Conservation (phyloP, 805 yeast genomes). For the Saturnispora hagleri region DNA sequence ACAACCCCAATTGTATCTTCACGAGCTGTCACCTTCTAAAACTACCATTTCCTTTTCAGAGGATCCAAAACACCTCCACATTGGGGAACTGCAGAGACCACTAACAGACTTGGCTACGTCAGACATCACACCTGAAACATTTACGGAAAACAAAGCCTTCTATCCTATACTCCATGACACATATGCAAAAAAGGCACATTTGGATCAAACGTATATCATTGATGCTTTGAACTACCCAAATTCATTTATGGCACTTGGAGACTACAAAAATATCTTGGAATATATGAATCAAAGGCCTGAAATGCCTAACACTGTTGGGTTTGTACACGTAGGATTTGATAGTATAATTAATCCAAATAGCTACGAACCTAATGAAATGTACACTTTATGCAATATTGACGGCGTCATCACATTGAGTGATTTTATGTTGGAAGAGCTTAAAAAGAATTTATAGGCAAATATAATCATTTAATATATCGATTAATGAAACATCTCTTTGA, state of each 20-base stretch:
- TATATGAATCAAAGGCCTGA: conserved; percentile 51
- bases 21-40: conserved; percentile 12
- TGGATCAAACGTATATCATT: conserved; percentile 45
- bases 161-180: conserved; percentile 17
- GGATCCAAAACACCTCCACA: conserved; percentile 18
- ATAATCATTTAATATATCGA: conserved; percentile 40
- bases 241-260: conserved; percentile 61
- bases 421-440: conserved; percentile 33
- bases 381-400: conserved; percentile 40
- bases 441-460: conserved; percentile 16
- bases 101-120: conserved; percentile 1
- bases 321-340: conserved; percentile 45
- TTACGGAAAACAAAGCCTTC: conserved; percentile 23
- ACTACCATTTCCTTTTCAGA: conserved; percentile 24
- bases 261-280: conserved; percentile 54
- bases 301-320: conserved; percentile 63
- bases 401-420: conserved; percentile 50
- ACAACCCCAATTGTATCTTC: conserved; percentile 25
- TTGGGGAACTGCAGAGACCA: conserved; percentile 17
- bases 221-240: conserved; percentile 47
- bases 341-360: conserved; percentile 47
- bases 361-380: conserved; percentile 52
- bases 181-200: conserved; percentile 19
- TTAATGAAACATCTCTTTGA: conserved; percentile 28
- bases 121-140: conserved; percentile 17